Evolutionary conservation across 805 yeast species (phyloP), one percentile per base, ranked within the genome.

Genomic region (Hanseniaspora singularis): DNA sequence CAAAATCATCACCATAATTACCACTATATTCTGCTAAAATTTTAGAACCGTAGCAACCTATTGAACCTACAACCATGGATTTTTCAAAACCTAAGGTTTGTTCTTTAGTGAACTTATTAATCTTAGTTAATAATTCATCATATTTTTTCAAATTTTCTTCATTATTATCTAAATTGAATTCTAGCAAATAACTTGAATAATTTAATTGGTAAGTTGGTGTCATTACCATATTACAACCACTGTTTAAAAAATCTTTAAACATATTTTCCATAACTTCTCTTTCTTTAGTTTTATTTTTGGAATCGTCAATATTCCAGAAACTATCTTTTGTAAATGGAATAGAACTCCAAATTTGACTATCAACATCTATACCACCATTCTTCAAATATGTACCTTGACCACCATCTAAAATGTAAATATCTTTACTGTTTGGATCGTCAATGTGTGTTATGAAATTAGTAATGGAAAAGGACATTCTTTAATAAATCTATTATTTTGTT

Each of bases 361-460:
- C 65, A n/a, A 71, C 68, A 33, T 61, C 54, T 16, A 70, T 63
- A 9, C 75, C 72, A 33, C 70, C 57, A 36, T 64, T 62, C 54
- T 77, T 83, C 14, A 79, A 61, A 53, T 73, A 76, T 0, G 82
- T 77, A 0, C 85, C 86, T 36, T 77, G 67, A 0, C 78, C 85
- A 5, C 87, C 86, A 59, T 79, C 84, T 14, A 69, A 16, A 3
- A 47, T 45, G 18, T 40, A 47, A 4, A 40, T 22, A 14, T 38
- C 28, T 24, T 37, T 47, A 20, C 40, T 45, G 15, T 40, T 24
- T 3, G 50, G 50, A 19, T 47, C 30, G 4, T 19, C 20, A 14
- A 47, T 30, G 8, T 40, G 18, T n/a, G 10, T 15, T 18, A 37
- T 15, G 19, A 40, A 40, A 5, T 31, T 20, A 8, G 26, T 32